Evolutionary conservation across 2,329 filamentous ascomycete genomes (phyloP).

Genomic region (Penicillium glabrum): DNA sequence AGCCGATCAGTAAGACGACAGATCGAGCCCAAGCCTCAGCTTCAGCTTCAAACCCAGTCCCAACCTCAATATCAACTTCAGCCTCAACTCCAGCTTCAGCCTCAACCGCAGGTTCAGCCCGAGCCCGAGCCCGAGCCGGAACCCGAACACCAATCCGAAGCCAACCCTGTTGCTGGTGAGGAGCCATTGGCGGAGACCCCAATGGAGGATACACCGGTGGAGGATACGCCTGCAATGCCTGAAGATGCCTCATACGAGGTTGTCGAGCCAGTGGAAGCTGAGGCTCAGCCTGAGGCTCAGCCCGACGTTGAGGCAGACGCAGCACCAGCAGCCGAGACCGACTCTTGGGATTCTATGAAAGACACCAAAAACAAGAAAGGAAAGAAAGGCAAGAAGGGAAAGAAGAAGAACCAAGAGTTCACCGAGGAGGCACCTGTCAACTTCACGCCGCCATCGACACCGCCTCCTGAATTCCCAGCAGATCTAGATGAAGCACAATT

Average conservation of each 20-base stretch:
- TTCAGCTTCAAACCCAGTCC: background rate
- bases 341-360: background rate
- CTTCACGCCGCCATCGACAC: slow-evolving; percentile 41
- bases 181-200: background rate
- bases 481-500: background rate
- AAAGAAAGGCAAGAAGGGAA: slow-evolving; percentile 32
- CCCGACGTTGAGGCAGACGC: background rate
- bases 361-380: slow-evolving; percentile 17
- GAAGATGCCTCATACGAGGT: background rate
- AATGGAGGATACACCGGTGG: background rate
- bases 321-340: slow-evolving; percentile 1
- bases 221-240: background rate
- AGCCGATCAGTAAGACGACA: background rate
- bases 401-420: slow-evolving; percentile 24
- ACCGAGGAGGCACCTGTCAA: slow-evolving; percentile 25
- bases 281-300: background rate
- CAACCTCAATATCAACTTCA: background rate
- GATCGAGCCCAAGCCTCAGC: background rate
- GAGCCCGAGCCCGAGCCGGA: background rate
- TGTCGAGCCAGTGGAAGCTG: background rate
- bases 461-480: slow-evolving; percentile 23
- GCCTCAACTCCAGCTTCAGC: background rate
- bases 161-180: background rate
- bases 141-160: background rate
- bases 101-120: background rate